Evolutionary conservation across 148 eudicot species (phyloP), one percentile per base, ranked within the genome.

Genomic region (Chenopodium formosanum): DNA sequence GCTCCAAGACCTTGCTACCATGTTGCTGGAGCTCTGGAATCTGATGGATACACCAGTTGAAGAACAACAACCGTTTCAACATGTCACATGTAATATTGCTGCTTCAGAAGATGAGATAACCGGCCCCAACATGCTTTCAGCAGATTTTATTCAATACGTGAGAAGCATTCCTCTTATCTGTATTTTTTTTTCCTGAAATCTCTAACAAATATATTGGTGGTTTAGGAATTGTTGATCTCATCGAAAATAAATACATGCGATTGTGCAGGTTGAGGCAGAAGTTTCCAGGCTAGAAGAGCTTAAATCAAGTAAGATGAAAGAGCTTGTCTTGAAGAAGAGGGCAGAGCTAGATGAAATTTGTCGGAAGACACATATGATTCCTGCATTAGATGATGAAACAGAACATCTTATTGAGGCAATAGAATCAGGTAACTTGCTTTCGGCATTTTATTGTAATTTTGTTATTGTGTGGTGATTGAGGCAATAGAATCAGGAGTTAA

Each of bases 251-350:
- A 68, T 63, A 19, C 8, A 71, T 66, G 27, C 14, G 22, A 12
- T 76, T 78, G 70, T 86, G 81, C 85, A 96, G 99, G 95, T 96
- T 86, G 93, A 89, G 81, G 89, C 86, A 52, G 99, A 94, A 89
- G 95, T 94, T 83, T 90, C 88, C 48, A 86, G 98, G 74, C 85
- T 96, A 86, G 99, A 96, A 83, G 94, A 87, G 82, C 86, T 94
- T 76, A 96, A 96, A 85, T 88, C 91, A 34, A 96, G 98, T 88
- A 96, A 90, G 89, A 84, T 94, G 95, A 94, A 90, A 87, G 99
- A 96, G 86, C 91, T 96, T 82, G 97, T 94, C 74, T 77, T 92
- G 81, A 91, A 91, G 86, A 96, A 96, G 88, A 94, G 92, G 78
- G 89, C 83, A 27, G 98, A 96, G 86, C 86, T 96, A 37, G 99